These are phyloP conservation scores for Kwoniella newhampshirensis DNA, from an alignment of 768 basidiomycete genomes.

Conservation along the genomic window DNA sequence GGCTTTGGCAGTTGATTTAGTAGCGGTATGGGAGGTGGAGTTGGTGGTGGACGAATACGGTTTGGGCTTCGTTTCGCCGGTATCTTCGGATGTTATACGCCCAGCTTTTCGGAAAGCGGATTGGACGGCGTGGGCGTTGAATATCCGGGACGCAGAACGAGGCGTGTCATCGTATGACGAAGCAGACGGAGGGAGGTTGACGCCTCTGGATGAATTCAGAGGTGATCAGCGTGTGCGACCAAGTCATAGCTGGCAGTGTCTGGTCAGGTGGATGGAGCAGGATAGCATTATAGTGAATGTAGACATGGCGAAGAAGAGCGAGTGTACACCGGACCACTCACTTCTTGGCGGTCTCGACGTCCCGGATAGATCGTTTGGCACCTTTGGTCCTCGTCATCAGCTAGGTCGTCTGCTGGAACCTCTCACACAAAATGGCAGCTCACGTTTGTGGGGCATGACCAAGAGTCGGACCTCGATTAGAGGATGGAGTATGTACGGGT, in stretches of 20 bases:
- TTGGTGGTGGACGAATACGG: not conserved
- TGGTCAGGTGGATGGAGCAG: no score
- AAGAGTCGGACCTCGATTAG: not conserved
- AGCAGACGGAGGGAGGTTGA: constrained; percentile 33
- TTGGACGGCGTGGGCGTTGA: constrained; percentile 38
- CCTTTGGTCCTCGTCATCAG: constrained; percentile 19
- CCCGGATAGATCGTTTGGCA: constrained; percentile 44
- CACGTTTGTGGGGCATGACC: constrained; percentile 49
- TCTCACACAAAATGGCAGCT: constrained; percentile 3
- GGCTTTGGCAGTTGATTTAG: not conserved
- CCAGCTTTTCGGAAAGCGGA: constrained; percentile 35
- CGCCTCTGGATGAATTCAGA: constrained; percentile 21
- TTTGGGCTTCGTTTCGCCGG: constrained; percentile 22
- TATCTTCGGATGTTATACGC: constrained; percentile 31
- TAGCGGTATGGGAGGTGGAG: no score
- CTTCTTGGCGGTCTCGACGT: constrained; percentile 41
- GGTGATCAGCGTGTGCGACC: no score
- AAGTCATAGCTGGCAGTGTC: no score
- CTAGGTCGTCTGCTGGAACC: not conserved
- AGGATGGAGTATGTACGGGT: not conserved
- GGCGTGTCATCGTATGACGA: constrained; percentile 43
- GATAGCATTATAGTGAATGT: not conserved
- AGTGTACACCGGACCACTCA: constrained; percentile 14
- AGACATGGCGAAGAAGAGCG: not conserved
- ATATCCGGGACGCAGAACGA: constrained; percentile 37